Evolutionary conservation across 768 basidiomycete genomes (phyloP), one percentile per base, ranked within the genome.

Genomic region (Leucocoprinus birnbaumii): DNA sequence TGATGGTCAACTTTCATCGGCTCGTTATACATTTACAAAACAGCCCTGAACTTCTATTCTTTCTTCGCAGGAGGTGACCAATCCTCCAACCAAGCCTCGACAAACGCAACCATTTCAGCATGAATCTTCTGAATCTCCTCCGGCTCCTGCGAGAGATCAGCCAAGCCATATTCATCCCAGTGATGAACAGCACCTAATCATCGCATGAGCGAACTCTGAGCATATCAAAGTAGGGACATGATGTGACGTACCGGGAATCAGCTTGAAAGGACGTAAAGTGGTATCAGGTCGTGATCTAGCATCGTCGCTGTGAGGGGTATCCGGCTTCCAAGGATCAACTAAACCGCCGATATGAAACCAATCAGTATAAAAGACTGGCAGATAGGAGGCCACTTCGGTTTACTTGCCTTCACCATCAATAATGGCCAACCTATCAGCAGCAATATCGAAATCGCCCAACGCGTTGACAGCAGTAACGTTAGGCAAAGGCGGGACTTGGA

Each of bases 301-400:
- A 48, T 89, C 81, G 48, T 80, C 74, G 59, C 89, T 89, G 65
- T 91, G 91, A 0, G 91, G 90, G 9, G 90, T 92, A 61, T 83
- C 84, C 0, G 93, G 91, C 54, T 87, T 80, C 94, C 94, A 97
- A 14, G 94, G 93, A 70, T 96, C 94, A 27, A 89, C 90, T 91
- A n/a, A 38, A 38, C 8, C 4, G 16, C n/a, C 6, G 31, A 5
- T 5, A 38, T n/a, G 16, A 4, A 7, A 16, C n/a, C 38, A 38
- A 16, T 38, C 38, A 38, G 38, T 10, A 38, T 13, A 16, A 16
- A 38, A 3, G 9, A 16, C 5, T 31, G 42, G 3, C 11, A 50
- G 2, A 37, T 19, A 16, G 21, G 46, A 31, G 14, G 9, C 56
- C 43, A 31, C 8, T 7, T 14, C 11, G 4, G 4, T 38, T 11